A percentile compares a stretch with the other conserved stretches of the same genome.
phyloP scores from a whole-genome alignment of 768 basidiomycete genomes.

The Boletus speciosus region DNA sequence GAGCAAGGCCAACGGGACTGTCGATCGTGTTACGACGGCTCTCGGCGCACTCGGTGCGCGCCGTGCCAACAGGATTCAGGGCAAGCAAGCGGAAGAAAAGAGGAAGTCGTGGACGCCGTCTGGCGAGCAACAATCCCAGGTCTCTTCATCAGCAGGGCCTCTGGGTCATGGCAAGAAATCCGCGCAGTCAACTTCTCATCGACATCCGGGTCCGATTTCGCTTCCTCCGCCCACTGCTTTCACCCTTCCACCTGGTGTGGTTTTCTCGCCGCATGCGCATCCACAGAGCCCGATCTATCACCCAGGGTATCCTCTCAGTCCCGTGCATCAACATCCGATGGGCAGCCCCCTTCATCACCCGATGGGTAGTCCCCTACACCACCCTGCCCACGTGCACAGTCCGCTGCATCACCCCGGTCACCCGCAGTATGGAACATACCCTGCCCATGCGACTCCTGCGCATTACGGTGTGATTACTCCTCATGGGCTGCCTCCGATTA shows the following conservation, averaged over 20 bases:
- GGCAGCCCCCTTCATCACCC: constrained; percentile 40
- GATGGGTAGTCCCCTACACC: constrained; percentile 31
- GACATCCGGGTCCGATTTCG: constrained; percentile 69
- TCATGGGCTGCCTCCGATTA: constrained; percentile 86
- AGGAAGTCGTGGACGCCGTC: constrained; percentile 8
- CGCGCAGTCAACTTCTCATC: constrained; percentile 33
- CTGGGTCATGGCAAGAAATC: constrained; percentile 17
- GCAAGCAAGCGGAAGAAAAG: constrained; percentile 24
- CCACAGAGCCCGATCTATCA: constrained; percentile 41
- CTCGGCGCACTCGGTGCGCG: constrained; percentile 30
- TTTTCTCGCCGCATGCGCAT: constrained; percentile 33
- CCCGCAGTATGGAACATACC: constrained; percentile 27
- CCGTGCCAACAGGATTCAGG: constrained; percentile 26
- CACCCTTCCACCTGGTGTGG: constrained; percentile 37
- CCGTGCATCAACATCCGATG: constrained; percentile 23
- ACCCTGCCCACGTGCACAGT: constrained; percentile 31
- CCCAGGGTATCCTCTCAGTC: constrained; percentile 32
- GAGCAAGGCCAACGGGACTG: constrained; percentile 16
- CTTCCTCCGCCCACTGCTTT: constrained; percentile 58
- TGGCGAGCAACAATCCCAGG: constrained; percentile 17
- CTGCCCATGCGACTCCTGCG: constrained; percentile 17
- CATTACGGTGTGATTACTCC: constrained; percentile 53
- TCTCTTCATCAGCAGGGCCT: constrained; percentile 7
- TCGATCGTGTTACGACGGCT: constrained; percentile 16
- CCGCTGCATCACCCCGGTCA: constrained; percentile 30